Base-by-base conservation (phyloP, 345 rosid genomes). In the Linum tenue region DNA sequence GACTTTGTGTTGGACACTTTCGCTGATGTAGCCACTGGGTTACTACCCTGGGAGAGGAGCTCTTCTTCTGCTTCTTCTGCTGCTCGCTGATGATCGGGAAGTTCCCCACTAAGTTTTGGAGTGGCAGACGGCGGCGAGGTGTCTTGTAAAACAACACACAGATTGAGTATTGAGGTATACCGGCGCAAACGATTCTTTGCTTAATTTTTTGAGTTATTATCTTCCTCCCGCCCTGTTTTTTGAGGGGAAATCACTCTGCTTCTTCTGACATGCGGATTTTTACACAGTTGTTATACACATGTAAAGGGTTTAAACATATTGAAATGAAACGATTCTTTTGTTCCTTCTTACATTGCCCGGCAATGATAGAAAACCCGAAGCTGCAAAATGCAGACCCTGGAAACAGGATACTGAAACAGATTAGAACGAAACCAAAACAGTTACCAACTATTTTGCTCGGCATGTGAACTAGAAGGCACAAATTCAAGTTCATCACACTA, bases 1-100 rank as follows among this genome's bases (percentile, higher is more conserved):
- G 90, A 94, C 79, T 81, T 87, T 70, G 85, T 94, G 36, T 39
- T 88, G 62, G 84, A 92, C n/a, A 88, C 79, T 64, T 85, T 94
- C 67, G 95, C 85, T 35, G 87, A 88, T 76, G 75, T 89, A 41
- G 80, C 82, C 3, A 77, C 84, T 11, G 87, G 96, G 57, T 65
- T 59, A 59, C 79, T 91, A 59, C 97, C 96, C 14, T 94, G 97
- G 99, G 86, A 91, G 81, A 83, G 81, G 68, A 48, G 14, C 14
- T 48, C 71, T 84, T 65, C 64, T 69, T 59, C 55, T 39, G 53
- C 73, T 59, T 73, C 71, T 42, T 16, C 59, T 55, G 35, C 62
- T 55, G 35, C 62, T 55, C 17, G 59, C 43, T 51, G 11, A 60
- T 43, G 55, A 22, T 39, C 74, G 68, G 61, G 16, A 67, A 57